Evolutionary conservation across 257 asterid species (phyloP).

Genomic region (Echites panduratus): DNA sequence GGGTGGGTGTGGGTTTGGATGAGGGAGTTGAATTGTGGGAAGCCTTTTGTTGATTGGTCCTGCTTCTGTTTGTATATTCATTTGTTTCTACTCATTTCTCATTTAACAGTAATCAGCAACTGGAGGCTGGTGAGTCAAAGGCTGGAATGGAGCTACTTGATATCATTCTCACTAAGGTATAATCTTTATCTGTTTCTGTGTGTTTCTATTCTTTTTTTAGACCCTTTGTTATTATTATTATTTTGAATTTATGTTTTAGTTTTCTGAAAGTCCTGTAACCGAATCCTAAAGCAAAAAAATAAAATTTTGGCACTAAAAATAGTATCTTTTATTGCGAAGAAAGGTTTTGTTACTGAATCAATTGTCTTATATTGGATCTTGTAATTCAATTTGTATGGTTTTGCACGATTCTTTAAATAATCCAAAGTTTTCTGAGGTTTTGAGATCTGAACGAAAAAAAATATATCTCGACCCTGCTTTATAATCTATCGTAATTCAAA

Average conservation of each 20-base stretch:
- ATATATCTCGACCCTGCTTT: background rate
- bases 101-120: constrained; percentile 25
- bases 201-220: background rate
- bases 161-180: constrained; percentile 48
- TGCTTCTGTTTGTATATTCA: background rate
- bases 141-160: constrained; percentile 52
- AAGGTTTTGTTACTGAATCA: background rate
- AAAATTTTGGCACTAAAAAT: background rate
- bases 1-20: background rate
- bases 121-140: constrained; percentile 42
- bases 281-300: background rate
- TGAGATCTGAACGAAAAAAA: background rate
- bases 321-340: background rate
- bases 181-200: background rate
- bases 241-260: background rate
- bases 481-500: no score
- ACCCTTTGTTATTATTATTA: background rate
- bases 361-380: background rate
- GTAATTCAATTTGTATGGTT: background rate
- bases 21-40: background rate
- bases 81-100: background rate
- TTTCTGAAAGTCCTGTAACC: background rate
- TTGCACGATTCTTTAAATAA: background rate
- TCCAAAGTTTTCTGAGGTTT: background rate
- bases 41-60: background rate